Percentiles rank a stretch among this genome's conserved stretches.
These are phyloP conservation scores for Fraxinus ornus DNA, from an alignment of 305 asterid species.

Conservation along the genomic window DNA sequence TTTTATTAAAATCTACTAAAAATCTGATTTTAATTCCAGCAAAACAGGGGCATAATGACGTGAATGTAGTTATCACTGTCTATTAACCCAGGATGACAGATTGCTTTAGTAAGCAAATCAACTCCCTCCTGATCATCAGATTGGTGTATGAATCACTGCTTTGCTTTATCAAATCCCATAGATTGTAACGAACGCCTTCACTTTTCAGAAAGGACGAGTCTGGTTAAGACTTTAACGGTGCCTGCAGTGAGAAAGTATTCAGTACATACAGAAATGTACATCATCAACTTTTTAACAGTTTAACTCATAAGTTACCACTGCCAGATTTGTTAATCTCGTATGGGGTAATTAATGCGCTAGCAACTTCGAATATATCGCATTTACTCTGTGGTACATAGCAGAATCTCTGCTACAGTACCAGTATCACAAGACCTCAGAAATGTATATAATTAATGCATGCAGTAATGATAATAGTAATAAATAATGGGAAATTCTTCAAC, in stretches of 20 bases:
- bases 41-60: no score
- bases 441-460: constrained; percentile 26
- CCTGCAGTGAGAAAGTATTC: background rate
- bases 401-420: constrained; percentile 24
- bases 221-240: constrained; percentile 25
- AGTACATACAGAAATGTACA: background rate
- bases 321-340: background rate
- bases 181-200: no score
- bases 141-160: no score
- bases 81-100: no score
- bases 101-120: no score
- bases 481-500: constrained; percentile 2
- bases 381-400: constrained; percentile 29
- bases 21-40: no score
- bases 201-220: constrained; percentile 29
- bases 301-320: background rate
- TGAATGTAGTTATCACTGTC: no score
- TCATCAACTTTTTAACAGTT: background rate
- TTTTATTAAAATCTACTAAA: no score
- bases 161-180: no score
- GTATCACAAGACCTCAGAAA: constrained; percentile 24
- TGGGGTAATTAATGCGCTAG: background rate
- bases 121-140: no score
- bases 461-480: background rate
- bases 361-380: background rate